These are phyloP conservation scores for Noccaea caerulescens DNA, from an alignment of 345 rosid species.

Conservation along the genomic window DNA sequence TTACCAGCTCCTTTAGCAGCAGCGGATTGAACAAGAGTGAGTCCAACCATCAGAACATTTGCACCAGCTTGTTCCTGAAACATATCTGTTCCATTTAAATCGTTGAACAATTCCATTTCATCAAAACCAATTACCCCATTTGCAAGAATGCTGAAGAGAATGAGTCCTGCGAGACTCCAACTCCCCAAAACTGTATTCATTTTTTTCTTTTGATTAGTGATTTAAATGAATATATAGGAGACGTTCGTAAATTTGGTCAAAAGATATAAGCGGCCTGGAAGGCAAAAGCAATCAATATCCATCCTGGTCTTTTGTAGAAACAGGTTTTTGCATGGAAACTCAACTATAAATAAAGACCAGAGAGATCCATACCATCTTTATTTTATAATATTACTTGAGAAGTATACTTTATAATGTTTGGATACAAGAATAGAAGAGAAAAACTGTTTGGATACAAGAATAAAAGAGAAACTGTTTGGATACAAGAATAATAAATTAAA, in stretches of 20 bases:
- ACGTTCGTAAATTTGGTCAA: neutral
- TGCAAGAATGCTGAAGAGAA: constrained; percentile 29
- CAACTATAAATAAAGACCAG: neutral
- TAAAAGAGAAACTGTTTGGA: too few relatives aligned
- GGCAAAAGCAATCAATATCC: neutral
- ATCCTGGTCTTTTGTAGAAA: constrained; percentile 3
- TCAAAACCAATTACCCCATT: constrained; percentile 21
- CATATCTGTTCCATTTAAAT: constrained; percentile 8
- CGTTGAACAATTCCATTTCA: constrained; percentile 4
- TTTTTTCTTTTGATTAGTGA: neutral
- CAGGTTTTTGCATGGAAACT: neutral
- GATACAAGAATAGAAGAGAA: too few relatives aligned
- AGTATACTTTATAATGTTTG: too few relatives aligned
- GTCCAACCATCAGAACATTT: constrained; percentile 54
- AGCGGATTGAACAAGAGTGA: constrained; percentile 69
- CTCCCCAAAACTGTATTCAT: constrained; percentile 27
- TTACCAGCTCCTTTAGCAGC: constrained; percentile 80
- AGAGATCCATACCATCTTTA: neutral
- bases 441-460: too few relatives aligned
- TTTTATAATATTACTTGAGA: too few relatives aligned
- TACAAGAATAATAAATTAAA: too few relatives aligned
- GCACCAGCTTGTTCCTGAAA: neutral
- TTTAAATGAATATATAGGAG: neutral
- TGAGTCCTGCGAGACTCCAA: constrained; percentile 32
- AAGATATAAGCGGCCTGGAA: neutral